phyloP scores from a whole-genome alignment of 768 basidiomycete species.

The Mycena sanguinolenta region DNA sequence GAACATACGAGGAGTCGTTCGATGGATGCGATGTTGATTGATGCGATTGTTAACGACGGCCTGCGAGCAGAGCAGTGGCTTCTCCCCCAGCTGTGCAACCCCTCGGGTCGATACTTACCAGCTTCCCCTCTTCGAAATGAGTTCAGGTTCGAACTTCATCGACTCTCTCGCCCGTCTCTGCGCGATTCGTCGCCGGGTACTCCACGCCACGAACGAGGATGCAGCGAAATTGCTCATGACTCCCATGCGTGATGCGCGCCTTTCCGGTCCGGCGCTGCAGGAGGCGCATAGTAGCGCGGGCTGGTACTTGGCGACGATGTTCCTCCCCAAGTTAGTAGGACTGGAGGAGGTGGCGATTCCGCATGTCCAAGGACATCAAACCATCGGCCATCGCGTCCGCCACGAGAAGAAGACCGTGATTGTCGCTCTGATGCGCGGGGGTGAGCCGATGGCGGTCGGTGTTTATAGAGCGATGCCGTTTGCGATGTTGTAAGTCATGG shows the following conservation, averaged over 20 bases:
- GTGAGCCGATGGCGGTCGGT: slow-evolving; percentile 42
- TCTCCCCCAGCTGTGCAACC: slow-evolving; percentile 35
- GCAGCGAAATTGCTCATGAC: slow-evolving; percentile 43
- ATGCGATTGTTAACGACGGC: slow-evolving; percentile 38
- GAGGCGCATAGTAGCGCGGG: slow-evolving; percentile 35
- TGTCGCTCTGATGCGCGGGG: slow-evolving; percentile 43
- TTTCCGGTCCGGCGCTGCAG: slow-evolving; percentile 37
- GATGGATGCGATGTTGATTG: slow-evolving; percentile 37
- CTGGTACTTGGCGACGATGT: slow-evolving; percentile 34
- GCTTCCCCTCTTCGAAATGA: slow-evolving; percentile 34
- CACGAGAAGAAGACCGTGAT: slow-evolving; percentile 39
- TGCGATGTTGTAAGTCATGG: slow-evolving; percentile 40
- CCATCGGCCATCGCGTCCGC: slow-evolving; percentile 39
- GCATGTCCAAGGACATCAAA: slow-evolving; percentile 42
- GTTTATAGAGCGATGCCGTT: slow-evolving; percentile 35
- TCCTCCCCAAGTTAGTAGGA: slow-evolving; percentile 39
- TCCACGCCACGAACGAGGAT: slow-evolving; percentile 34
- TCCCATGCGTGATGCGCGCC: slow-evolving; percentile 40
- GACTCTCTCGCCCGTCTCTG: slow-evolving; percentile 20
- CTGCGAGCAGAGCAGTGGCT: slow-evolving; percentile 39
- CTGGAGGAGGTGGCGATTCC: slow-evolving; percentile 40
- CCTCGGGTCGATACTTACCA: slow-evolving; percentile 36
- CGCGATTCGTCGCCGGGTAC: slow-evolving; percentile 27
- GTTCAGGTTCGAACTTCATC: slow-evolving; percentile 22
- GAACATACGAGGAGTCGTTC: slow-evolving; percentile 37